Evolutionary conservation across 108 stramenopile species (phyloP), one percentile per base, ranked within the genome.

Genomic region (Nitzschia sp.): DNA sequence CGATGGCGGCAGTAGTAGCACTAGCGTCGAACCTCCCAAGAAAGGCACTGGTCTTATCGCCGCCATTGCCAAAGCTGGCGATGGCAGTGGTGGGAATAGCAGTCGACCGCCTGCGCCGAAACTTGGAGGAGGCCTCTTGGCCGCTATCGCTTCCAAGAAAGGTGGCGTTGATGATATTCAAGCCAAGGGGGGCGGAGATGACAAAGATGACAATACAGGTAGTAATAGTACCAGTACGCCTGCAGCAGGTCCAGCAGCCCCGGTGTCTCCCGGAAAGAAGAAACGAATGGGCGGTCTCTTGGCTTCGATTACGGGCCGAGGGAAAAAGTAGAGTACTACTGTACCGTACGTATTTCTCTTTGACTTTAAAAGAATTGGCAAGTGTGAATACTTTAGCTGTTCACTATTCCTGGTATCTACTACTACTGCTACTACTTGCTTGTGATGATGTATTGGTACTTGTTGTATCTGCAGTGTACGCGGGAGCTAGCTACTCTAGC

Each of bases 271-370:
- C 27, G n/a, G n/a, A n/a, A n/a, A n/a, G n/a, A 61, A 61, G 25
- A 41, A 45, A 25, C 35, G 60, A 41, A 61, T 61, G 66, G 41
- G 66, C 16, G 66, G 53, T 1, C 33, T 68, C 6, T 32, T 56
- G 28, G 47, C 54, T 9, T 53, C 66, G 19, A 68, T 68, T 38
- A 34, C 66, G 17, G 35, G 45, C 15, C 33, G 66, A 26, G 66
- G 66, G n/a, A 61, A 61, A 45, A 61, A 61, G 60, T 22, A 61
- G 23, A 41, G 13, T n/a, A n/a, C n/a, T n/a, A n/a, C n/a, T n/a
- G n/a, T n/a, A n/a, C n/a, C n/a, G n/a, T n/a, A n/a, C n/a, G n/a
- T n/a, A n/a, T n/a, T n/a, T n/a, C n/a, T n/a, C n/a, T n/a, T n/a
- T n/a, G n/a, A n/a, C n/a, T n/a, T n/a, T n/a, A n/a, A n/a, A n/a